Conservation (phyloP, 768 basidiomycete genomes). For the Amanita brunnescens region DNA sequence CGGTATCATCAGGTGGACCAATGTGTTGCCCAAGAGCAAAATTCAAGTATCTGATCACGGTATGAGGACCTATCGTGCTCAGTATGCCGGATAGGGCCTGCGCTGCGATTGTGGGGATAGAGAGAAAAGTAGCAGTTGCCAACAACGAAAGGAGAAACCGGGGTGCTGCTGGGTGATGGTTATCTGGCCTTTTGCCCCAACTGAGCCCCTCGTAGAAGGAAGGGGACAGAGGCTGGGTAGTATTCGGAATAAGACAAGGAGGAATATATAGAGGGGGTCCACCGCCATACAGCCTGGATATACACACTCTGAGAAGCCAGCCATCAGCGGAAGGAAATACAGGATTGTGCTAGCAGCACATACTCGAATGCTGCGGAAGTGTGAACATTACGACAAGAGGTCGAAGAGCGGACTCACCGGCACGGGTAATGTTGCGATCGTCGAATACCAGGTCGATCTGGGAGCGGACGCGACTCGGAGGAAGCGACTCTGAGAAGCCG, state of each 20-base stretch:
- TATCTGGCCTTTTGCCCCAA: conserved; percentile 30
- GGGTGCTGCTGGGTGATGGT: conserved; percentile 69
- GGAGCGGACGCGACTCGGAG: too few relatives aligned
- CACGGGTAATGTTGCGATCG: conserved; percentile 82
- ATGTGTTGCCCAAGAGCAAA: conserved; percentile 76
- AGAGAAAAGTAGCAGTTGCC: conserved; percentile 81
- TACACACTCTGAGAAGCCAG: conserved; percentile 53
- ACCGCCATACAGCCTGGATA: conserved; percentile 81
- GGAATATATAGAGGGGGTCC: conserved; percentile 69
- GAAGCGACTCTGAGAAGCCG: conserved; percentile 59
- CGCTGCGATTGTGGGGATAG: conserved; percentile 66
- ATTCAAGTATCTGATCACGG: conserved; percentile 65
- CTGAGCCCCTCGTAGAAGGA: conserved; percentile 36
- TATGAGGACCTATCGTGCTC: conserved; percentile 69
- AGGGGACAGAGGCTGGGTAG: conserved; percentile 62
- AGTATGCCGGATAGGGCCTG: conserved; percentile 68
- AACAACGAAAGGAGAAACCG: conserved; percentile 79
- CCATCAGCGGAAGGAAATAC: neutral
- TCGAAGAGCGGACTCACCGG: conserved; percentile 41
- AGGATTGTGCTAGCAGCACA: conserved; percentile 22
- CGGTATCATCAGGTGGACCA: conserved; percentile 26
- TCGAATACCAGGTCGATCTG: conserved; percentile 69
- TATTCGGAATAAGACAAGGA: conserved; percentile 53
- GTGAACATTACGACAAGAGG: conserved; percentile 2
- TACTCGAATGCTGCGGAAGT: conserved; percentile 72